Conservation (phyloP, 2,329 filamentous ascomycete genomes). For the Pseudocercospora crystallina region DNA sequence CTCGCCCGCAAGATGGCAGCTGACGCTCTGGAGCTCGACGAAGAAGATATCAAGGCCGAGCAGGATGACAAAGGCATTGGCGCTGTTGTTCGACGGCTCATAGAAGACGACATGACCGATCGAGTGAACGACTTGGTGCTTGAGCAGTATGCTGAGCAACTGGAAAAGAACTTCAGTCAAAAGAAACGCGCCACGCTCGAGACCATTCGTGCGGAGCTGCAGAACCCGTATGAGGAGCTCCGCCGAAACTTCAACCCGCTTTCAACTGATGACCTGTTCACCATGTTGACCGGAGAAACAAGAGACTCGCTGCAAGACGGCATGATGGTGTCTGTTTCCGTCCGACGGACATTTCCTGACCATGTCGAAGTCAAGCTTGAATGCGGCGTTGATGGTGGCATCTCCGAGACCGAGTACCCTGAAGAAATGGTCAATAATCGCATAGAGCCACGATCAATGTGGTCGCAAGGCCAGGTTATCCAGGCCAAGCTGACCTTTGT, state of each 20-base stretch:
- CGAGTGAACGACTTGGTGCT: conserved; percentile 94
- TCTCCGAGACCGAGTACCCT: conserved; percentile 79
- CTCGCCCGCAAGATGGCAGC: conserved; percentile 97
- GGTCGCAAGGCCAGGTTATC: conserved; percentile 76
- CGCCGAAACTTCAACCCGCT: conserved; percentile 74
- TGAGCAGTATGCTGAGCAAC: conserved; percentile 94
- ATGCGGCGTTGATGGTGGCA: conserved; percentile 86
- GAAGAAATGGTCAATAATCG: conserved; percentile 60
- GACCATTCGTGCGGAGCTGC: conserved; percentile 90
- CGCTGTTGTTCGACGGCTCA: conserved; percentile 90
- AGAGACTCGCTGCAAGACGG: conserved; percentile 76
- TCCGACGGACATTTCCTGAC: conserved; percentile 85
- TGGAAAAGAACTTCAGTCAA: conserved; percentile 89
- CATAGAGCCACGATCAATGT: conserved; percentile 60
- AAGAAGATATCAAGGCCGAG: conserved; percentile 96
- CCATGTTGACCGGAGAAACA: conserved; percentile 95
- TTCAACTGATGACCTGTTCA: conserved; percentile 78
- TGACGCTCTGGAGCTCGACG: conserved; percentile 91
- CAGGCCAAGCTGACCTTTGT: conserved; percentile 85
- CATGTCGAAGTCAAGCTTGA: conserved; percentile 93
- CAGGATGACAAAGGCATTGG: conserved; percentile 85
- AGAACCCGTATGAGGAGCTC: conserved; percentile 91
- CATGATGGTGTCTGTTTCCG: conserved; percentile 89
- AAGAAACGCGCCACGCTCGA: conserved; percentile 94
- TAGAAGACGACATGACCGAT: conserved; percentile 89